Base-by-base conservation (phyloP, 805 yeast species). In the Vanderwaltozyma yarrowii region DNA sequence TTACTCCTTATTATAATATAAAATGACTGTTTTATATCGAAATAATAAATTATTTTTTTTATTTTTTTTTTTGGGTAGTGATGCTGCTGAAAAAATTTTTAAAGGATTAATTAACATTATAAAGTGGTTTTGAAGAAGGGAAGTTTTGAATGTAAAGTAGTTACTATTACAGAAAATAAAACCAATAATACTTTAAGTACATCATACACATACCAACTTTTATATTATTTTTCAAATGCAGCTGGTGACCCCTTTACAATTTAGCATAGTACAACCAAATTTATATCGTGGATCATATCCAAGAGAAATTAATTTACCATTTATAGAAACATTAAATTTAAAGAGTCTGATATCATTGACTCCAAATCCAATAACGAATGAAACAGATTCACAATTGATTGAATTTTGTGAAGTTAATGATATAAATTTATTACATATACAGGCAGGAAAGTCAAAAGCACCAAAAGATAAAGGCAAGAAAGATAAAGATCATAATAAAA, bases 271-370 rank as follows among this genome's bases (percentile, higher is more conserved):
- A 2, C 84, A 80, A 49, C 75, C 81, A 2, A 66, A 71, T 35
- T 62, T 89, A 4, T 82, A 78, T 51, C 63, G 97, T 33, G 97
- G 97, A 0, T 80, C 94, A 1, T 84, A 82, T 49, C 97, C 97
- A 1, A 70, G 92, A 37, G 75, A 76, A 33, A 70, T 78, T 39
- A 88, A 86, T 52, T 68, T 73, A 43, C 68, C 78, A 8, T 92
- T 80, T 51, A 63, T 92, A 9, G 65, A 70, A 45, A 69, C 85
- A 25, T 67, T 88, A 24, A 62, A 71, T 30, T 66, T 92, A 39
- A 76, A 70, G 50, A 80, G 88, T 9, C 77, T 89, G 36, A 66
- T 89, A 5, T 79, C 94, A 5, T 55, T 92, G 37, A 80, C 92
- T 0, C 94, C 96, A 2, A 73, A 73, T 24, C 83, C 92, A 1